These are phyloP conservation scores for Umbelopsis isabellina DNA, from an alignment of 192 early-diverging fungal species.

Conservation along the genomic window DNA sequence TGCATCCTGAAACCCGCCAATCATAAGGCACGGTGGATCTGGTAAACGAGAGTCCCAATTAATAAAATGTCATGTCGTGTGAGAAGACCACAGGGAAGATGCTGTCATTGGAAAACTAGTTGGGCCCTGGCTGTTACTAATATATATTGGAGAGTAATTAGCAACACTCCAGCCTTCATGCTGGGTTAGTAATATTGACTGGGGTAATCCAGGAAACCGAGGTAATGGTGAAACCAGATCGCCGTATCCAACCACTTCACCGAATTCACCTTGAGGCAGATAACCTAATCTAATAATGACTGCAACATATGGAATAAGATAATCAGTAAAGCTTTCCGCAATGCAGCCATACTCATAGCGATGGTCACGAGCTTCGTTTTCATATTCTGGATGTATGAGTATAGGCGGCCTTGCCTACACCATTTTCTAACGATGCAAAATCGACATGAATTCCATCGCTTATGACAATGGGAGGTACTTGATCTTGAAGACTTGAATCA, in stretches of 20 bases:
- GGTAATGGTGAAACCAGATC: background rate
- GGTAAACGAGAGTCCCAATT: background rate
- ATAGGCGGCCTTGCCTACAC: background rate
- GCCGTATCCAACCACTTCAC: background rate
- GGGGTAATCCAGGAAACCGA: background rate
- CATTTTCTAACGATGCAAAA: background rate
- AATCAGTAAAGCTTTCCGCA: slow-evolving; percentile 10
- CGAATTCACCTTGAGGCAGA: no score
- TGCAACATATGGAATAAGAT: background rate
- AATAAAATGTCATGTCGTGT: background rate
- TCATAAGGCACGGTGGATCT: background rate
- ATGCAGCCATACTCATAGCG: background rate
- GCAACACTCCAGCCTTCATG: background rate
- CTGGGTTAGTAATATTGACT: background rate
- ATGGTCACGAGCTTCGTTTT: background rate
- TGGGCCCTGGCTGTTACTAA: background rate
- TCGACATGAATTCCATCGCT: background rate
- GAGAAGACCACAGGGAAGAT: background rate
- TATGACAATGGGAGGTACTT: background rate
- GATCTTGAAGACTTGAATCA: background rate
- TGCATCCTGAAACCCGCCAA: background rate
- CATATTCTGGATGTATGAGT: background rate
- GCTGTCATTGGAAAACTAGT: background rate
- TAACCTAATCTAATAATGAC: background rate
- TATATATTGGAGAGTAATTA: background rate